Percentiles rank a stretch among this genome's conserved stretches.
Evolutionary conservation across 495 filamentous ascomycete species (phyloP).

Genomic region (Melanomma pulvis-pyrius): DNA sequence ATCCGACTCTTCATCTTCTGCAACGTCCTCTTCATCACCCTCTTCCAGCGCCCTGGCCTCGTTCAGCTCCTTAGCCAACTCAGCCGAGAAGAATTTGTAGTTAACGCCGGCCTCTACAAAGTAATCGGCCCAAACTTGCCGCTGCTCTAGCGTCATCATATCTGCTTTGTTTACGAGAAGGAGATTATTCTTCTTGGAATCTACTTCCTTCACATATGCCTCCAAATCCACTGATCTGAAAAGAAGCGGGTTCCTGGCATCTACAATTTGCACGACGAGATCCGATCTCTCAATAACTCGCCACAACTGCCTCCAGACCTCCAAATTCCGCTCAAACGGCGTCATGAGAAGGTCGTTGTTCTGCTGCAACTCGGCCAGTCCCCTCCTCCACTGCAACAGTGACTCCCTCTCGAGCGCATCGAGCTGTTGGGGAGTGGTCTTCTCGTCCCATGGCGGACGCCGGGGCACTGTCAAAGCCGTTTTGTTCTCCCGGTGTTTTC

Average conservation of each 20-base stretch:
- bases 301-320: constrained; percentile 99
- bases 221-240: constrained; percentile 95
- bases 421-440: constrained; percentile 79
- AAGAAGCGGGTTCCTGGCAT: constrained; percentile 90
- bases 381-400: constrained; percentile 86
- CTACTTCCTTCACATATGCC: constrained; percentile 89
- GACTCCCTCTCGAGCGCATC: constrained; percentile 77
- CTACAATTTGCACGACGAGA: constrained; percentile 96
- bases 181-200: constrained; percentile 84
- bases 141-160: constrained; percentile 92
- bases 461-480: constrained; percentile 82
- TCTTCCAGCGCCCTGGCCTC: constrained; percentile 62
- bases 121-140: constrained; percentile 84
- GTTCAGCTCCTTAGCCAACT: constrained; percentile 83
- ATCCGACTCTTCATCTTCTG: constrained; percentile 36
- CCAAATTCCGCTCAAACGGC: constrained; percentile 95
- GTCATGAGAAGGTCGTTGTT: constrained; percentile 94
- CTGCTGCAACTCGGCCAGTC: constrained; percentile 89
- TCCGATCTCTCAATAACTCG: constrained; percentile 97
- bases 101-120: constrained; percentile 79
- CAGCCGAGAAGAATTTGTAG: constrained; percentile 95
- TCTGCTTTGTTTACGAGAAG: constrained; percentile 98
- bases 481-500: constrained; percentile 81
- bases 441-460: constrained; percentile 82
- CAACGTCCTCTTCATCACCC: constrained; percentile 43